Evolutionary conservation across 2,329 filamentous ascomycete genomes (phyloP).

Genomic region (Incumbomyces lentus): DNA sequence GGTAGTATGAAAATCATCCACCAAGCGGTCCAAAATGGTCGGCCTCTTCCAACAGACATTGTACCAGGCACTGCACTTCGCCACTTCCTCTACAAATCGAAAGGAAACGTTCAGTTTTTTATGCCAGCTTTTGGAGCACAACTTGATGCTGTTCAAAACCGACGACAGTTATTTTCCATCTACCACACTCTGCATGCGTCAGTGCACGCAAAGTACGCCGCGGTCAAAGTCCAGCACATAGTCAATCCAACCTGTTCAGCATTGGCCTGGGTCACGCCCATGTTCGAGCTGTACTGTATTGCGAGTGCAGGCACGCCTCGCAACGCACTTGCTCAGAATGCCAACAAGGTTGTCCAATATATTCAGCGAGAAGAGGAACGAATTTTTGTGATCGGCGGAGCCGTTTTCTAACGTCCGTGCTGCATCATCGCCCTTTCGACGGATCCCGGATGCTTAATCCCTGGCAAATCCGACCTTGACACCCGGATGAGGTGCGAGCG

Average conservation of each 20-base stretch:
- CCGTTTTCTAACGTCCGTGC: constrained; percentile 50
- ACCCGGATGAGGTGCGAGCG: constrained; percentile 19
- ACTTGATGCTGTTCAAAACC: constrained; percentile 36
- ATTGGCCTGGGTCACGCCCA: constrained; percentile 80
- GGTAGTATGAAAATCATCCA: constrained; percentile 66
- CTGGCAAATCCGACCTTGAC: constrained; percentile 20
- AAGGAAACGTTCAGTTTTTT: constrained; percentile 87
- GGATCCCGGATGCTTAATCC: background rate
- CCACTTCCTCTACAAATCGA: constrained; percentile 93
- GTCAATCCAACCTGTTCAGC: constrained; percentile 60
- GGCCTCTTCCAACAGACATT: constrained; percentile 63
- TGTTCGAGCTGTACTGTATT: constrained; percentile 94
- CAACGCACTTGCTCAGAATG: constrained; percentile 66
- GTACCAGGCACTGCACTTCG: constrained; percentile 68
- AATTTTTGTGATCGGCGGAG: constrained; percentile 94
- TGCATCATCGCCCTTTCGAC: too few species aligned
- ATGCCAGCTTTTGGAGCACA: constrained; percentile 72
- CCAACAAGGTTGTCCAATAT: constrained; percentile 86
- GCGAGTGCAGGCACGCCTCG: constrained; percentile 59
- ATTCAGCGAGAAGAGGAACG: constrained; percentile 83
- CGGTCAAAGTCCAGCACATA: constrained; percentile 77
- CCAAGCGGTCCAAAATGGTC: constrained; percentile 58
- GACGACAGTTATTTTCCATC: constrained; percentile 58
- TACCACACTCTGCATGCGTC: constrained; percentile 77
- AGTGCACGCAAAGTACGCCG: constrained; percentile 73